Evolutionary conservation across 371 early-diverging fungal genomes (phyloP).

Genomic region (Apophysomyces variabilis): DNA sequence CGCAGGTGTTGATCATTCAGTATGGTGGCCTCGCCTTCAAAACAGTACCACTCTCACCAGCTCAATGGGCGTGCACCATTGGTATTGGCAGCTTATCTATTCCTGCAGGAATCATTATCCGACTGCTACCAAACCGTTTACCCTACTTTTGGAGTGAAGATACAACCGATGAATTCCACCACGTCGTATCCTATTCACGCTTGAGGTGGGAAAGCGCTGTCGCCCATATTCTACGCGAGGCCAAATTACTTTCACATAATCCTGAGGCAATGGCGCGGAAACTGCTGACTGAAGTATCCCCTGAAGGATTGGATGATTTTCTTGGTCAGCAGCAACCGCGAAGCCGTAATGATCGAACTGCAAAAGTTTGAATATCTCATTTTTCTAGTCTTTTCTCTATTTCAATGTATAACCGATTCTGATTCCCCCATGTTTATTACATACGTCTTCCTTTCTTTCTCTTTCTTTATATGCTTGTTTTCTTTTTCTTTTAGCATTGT

Average conservation of each 20-base stretch:
- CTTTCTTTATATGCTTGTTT: no score
- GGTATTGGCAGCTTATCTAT: constrained; percentile 75
- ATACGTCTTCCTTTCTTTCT: neutral
- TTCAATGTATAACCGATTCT: constrained; percentile 4
- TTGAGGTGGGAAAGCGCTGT: constrained; percentile 47
- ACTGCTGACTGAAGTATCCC: constrained; percentile 1
- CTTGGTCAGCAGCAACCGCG: neutral
- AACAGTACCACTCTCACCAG: constrained; percentile 61
- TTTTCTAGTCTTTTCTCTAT: neutral
- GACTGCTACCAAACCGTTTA: constrained; percentile 62
- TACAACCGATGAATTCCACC: constrained; percentile 50
- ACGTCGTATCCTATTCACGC: constrained; percentile 37
- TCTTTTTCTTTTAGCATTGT: neutral
- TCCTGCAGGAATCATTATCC: constrained; percentile 73
- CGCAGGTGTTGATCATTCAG: constrained; percentile 82
- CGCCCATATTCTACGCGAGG: neutral
- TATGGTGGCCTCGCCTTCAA: constrained; percentile 86
- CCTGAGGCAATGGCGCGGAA: constrained; percentile 4
- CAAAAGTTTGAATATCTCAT: neutral
- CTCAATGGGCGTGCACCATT: constrained; percentile 80
- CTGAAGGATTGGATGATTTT: neutral
- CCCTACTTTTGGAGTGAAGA: constrained; percentile 40
- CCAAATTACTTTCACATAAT: neutral
- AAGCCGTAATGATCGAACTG: neutral
- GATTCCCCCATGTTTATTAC: constrained; percentile 5